Evolutionary conservation across 768 basidiomycete species (phyloP).

Genomic region (Phaffia australis): DNA sequence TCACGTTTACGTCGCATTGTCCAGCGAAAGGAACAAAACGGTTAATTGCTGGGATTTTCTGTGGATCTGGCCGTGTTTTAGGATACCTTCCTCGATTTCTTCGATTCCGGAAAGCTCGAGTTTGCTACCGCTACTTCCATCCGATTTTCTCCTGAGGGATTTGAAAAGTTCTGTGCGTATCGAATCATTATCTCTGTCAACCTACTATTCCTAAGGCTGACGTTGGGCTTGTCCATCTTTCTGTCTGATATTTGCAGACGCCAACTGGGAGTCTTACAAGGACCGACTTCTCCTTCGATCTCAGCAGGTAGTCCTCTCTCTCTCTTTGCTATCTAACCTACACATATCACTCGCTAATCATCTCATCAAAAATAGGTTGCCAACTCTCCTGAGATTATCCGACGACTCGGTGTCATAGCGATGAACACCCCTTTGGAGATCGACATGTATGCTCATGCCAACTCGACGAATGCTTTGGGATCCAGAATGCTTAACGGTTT

Average conservation of each 20-base stretch:
- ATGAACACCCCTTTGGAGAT: slow-evolving; percentile 33
- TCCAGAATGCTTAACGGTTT: slow-evolving; percentile 33
- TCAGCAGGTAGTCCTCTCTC: slow-evolving; percentile 22
- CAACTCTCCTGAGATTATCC: slow-evolving; percentile 34
- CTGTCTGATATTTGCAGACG: not conserved
- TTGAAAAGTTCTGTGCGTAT: slow-evolving; percentile 24
- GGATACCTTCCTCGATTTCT: slow-evolving; percentile 36
- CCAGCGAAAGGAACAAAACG: not conserved
- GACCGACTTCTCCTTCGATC: slow-evolving; percentile 31
- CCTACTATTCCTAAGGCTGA: not conserved
- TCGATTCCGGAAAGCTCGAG: slow-evolving; percentile 37
- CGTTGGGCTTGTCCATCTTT: not conserved
- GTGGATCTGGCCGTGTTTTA: not conserved
- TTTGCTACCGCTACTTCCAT: slow-evolving; percentile 40
- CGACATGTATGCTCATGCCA: slow-evolving; percentile 29
- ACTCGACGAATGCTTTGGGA: slow-evolving; percentile 32
- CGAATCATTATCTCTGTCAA: not conserved
- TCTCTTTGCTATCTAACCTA: too few relatives aligned
- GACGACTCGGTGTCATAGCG: slow-evolving; percentile 32
- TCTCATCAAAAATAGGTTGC: slow-evolving; percentile 18
- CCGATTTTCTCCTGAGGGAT: slow-evolving; percentile 32
- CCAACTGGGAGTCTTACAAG: slow-evolving; percentile 29
- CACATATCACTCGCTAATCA: too few relatives aligned
- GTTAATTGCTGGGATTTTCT: not conserved
- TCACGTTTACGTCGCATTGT: too few relatives aligned